Evolutionary conservation across 495 filamentous ascomycete species (phyloP).

Genomic region (Cladorrhinum samala): DNA sequence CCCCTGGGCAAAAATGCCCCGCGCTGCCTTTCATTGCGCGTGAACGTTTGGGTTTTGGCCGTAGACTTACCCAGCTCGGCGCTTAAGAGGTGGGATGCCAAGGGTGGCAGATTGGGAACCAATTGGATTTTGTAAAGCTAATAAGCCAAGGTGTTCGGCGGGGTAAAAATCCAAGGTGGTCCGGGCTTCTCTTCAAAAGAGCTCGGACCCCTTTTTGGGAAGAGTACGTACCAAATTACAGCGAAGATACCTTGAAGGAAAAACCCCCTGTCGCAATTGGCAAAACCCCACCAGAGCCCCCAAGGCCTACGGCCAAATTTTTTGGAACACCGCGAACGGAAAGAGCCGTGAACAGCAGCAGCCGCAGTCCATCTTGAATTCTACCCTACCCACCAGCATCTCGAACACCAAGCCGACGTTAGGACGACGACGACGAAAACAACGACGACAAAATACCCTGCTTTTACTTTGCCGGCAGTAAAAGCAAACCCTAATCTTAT

Average conservation of each 20-base stretch:
- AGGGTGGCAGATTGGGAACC: constrained; percentile 5
- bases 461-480: no score
- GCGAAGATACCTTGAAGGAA: not conserved
- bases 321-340: no score
- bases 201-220: constrained; percentile 7
- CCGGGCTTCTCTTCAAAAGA: not conserved
- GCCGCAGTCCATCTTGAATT: no score
- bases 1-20: not conserved
- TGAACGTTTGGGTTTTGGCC: not conserved
- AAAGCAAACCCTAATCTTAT: no score
- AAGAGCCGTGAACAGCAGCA: constrained; percentile 11
- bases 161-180: constrained; percentile 4
- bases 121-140: not conserved
- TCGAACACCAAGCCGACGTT: no score
- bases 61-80: constrained; percentile 14
- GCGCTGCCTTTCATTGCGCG: not conserved
- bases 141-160: not conserved
- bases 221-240: no score
- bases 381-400: no score
- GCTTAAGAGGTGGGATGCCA: constrained; percentile 24
- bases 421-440: no score
- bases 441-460: no score
- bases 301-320: no score
- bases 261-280: no score
- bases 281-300: no score